A percentile compares a stretch with the other conserved stretches of the same genome.
phyloP scores from a whole-genome alignment of 1,139 yeast species.

The Saccharomyces hybrid region DNA sequence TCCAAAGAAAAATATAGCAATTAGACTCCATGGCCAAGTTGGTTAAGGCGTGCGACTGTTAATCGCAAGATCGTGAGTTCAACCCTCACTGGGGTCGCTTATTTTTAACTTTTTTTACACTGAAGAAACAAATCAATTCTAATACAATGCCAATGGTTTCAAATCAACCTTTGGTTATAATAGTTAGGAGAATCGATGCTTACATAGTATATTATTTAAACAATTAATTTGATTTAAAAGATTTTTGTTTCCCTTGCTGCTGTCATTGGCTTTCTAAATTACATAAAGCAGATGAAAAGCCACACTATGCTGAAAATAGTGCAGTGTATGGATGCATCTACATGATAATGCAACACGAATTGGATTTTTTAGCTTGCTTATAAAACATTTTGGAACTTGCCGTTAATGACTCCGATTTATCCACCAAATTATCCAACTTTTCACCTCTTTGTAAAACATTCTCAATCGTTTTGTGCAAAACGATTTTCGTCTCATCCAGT shows the following conservation, averaged over 20 bases:
- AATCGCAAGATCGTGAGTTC: constrained; percentile 23
- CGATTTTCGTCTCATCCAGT: constrained; percentile 94
- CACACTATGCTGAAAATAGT: not conserved
- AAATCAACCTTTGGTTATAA: not conserved
- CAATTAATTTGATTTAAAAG: not conserved
- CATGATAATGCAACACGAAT: constrained; percentile 86
- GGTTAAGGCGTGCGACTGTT: constrained; percentile 23
- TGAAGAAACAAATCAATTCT: too few species aligned
- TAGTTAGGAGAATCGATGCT: not conserved
- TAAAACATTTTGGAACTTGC: constrained; percentile 88
- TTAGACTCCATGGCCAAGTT: constrained; percentile 19
- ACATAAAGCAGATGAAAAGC: not conserved
- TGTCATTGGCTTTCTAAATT: not conserved
- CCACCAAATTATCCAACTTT: constrained; percentile 86
- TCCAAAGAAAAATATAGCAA: not conserved
- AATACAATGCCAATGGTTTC: too few species aligned
- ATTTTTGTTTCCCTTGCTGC: not conserved
- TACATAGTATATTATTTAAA: not conserved
- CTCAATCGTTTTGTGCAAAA: constrained; percentile 91
- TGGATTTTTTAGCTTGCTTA: constrained; percentile 95
- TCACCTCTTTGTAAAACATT: constrained; percentile 94
- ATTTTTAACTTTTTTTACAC: constrained; percentile 1
- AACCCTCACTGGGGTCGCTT: constrained; percentile 22
- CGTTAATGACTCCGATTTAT: constrained; percentile 88
- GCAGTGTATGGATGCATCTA: constrained; percentile 29